Base-by-base conservation (phyloP, 305 asterid species). In the Withania somnifera region DNA sequence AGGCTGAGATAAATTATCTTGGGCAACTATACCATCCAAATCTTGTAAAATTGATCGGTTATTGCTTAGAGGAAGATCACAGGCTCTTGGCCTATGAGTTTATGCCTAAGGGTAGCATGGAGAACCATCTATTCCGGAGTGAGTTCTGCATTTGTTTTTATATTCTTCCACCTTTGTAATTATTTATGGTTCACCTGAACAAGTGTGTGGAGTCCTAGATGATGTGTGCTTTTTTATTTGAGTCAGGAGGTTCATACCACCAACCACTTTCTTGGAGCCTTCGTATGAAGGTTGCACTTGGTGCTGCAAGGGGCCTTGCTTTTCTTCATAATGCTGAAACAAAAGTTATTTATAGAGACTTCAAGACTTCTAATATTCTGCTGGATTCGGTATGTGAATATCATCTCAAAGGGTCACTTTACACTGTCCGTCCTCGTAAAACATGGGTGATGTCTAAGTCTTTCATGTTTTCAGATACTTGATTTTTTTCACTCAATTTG, bases 251-350 rank as follows among this genome's bases (percentile, higher is more conserved):
- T 69, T 92, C 97, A 11, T 94, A 85, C 82, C 92, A 91, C 88
- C 97, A 95, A 88, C 97, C 98, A 10, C 97, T 95, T 78, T 88
- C 95, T 0, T 95, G 98, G 99, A 87, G 89, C 87, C 90, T 92
- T 42, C 89, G 98, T 47, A 86, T 95, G 95, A 91, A 88, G 56
- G 93, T 93, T 57, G 93, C 97, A 81, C 90, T 90, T 19, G 98
- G 94, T 60, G 98, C 98, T 82, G 98, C 99, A 30, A 86, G 87
- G 86, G 99, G 98, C 24, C 98, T 95, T 14, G 98, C 97, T 3
- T 94, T 92, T 89, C 98, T 95, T 82, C 99, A 95, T 81, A 88
- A 88, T 73, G 90, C 90, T 42, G 97, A 92, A 86, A 89, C 94
- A 5, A 86, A 91, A 91, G 99, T 94, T 66, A 94, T 95, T 32